Conservation (phyloP, 768 basidiomycete species). For the Royoungia palumana region DNA sequence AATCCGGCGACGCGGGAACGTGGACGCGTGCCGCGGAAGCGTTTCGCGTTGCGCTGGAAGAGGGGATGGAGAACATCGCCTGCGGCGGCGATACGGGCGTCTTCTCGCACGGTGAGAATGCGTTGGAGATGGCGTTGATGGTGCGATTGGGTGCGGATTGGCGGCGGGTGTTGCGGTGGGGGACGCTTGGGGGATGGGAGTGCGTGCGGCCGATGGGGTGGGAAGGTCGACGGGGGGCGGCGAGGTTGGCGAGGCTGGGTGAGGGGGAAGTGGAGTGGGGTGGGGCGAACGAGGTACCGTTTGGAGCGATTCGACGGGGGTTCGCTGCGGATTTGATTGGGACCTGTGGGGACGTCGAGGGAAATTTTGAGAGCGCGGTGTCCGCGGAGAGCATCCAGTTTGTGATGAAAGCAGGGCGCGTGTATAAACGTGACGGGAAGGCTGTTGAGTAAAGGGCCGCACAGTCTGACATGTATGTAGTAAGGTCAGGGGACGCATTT, state of each 20-base stretch:
- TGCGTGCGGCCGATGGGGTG: constrained; percentile 47
- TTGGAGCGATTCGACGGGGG: constrained; percentile 50
- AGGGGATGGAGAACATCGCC: constrained; percentile 47
- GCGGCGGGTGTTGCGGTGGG: constrained; percentile 54
- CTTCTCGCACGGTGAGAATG: constrained; percentile 59
- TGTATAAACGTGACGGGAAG: constrained; percentile 41
- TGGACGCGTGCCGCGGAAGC: constrained; percentile 40
- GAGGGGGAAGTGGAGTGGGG: constrained; percentile 19
- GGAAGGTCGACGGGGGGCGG: constrained; percentile 35
- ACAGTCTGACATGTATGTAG: no score
- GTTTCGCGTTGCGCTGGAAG: constrained; percentile 44
- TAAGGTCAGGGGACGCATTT: no score
- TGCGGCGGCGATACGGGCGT: constrained; percentile 66
- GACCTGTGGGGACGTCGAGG: constrained; percentile 34
- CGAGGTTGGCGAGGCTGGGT: constrained; percentile 25
- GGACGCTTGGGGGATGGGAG: constrained; percentile 57
- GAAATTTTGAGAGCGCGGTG: constrained; percentile 43
- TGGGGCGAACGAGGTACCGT: constrained; percentile 45
- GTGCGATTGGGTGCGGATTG: constrained; percentile 50
- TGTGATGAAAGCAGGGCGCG: constrained; percentile 56
- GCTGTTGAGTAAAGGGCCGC: constrained; percentile 10
- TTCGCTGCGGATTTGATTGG: constrained; percentile 54
- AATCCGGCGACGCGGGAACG: constrained; percentile 4
- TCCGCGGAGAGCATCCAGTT: constrained; percentile 46
- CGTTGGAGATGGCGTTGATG: constrained; percentile 61